Conservation (phyloP, 1,284 basidiomycete species). For the Cutaneotrichosporon dermatis region DNA sequence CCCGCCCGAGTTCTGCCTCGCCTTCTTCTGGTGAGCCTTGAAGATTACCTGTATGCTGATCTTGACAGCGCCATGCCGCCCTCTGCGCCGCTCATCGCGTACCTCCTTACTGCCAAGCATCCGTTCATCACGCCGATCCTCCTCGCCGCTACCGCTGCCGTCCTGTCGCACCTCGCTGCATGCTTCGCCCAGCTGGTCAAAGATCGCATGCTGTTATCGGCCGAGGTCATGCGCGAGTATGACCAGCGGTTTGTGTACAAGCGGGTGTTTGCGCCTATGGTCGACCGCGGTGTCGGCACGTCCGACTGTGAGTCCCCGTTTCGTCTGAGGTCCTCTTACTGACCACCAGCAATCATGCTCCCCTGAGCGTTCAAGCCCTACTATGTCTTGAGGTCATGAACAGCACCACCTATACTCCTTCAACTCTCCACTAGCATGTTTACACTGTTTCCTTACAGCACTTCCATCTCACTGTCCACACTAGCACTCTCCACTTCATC, state of each 20-base stretch:
- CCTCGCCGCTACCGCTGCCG: conserved; percentile 29
- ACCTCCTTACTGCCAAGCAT: conserved; percentile 34
- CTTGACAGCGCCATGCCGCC: conserved; percentile 37
- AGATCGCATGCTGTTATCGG: conserved; percentile 43
- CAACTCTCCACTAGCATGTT: not conserved
- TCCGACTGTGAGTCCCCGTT: conserved; percentile 22
- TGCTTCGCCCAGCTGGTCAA: conserved; percentile 43
- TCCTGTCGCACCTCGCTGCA: conserved; percentile 35
- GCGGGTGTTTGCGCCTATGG: conserved; percentile 36
- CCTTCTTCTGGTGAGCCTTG: conserved; percentile 43
- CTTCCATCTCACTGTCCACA: not conserved
- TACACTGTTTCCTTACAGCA: no score
- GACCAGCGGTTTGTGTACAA: conserved; percentile 47
- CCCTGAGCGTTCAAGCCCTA: not conserved
- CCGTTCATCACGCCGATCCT: conserved; percentile 39
- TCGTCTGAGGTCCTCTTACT: not conserved
- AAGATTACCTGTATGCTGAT: not conserved
- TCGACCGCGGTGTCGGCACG: conserved; percentile 43
- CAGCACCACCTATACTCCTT: not conserved
- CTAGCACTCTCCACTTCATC: not conserved
- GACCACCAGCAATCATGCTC: conserved; percentile 1
- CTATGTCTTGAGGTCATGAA: not conserved
- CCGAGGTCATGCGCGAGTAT: conserved; percentile 50
- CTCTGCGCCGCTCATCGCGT: conserved; percentile 34
- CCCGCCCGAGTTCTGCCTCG: conserved; percentile 45